Percentiles rank a stretch among this genome's conserved stretches.
Conservation (phyloP, 345 rosid genomes). For the Eucalyptus paniculata region DNA sequence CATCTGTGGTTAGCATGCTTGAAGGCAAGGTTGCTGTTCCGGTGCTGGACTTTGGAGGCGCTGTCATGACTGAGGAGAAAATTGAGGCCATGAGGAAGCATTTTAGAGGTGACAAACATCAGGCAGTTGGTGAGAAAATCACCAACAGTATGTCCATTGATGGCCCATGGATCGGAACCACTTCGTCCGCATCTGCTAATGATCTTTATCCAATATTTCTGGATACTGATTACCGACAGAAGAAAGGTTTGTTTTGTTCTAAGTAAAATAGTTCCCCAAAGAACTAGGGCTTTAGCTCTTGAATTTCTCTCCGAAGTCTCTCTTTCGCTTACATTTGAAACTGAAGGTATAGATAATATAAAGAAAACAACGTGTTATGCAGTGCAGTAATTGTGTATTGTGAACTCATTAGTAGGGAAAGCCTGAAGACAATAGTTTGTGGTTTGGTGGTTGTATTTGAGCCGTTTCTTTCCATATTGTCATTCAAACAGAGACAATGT, state of each 20-base stretch:
- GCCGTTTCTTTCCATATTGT: not conserved
- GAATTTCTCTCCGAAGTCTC: not conserved
- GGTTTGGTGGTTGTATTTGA: not conserved
- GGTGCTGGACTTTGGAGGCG: not conserved
- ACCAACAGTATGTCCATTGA: not conserved
- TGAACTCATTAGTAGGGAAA: not conserved
- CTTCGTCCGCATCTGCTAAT: not conserved
- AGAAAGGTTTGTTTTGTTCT: not conserved
- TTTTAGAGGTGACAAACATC: not conserved
- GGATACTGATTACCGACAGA: not conserved
- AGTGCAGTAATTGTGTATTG: not conserved
- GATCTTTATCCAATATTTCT: no score
- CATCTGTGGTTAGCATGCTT: conserved; percentile 11
- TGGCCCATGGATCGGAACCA: not conserved
- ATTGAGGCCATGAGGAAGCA: not conserved
- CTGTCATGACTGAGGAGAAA: not conserved
- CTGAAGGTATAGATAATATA: not conserved
- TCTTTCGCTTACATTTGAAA: not conserved
- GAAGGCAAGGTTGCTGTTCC: conserved; percentile 5
- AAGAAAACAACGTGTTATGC: not conserved
- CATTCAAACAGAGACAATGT: not conserved
- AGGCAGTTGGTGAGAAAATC: not conserved
- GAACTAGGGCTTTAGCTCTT: not conserved
- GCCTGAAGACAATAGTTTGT: not conserved
- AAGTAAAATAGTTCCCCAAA: no score